These are phyloP conservation scores for Cnidoscolus chayamansa DNA, from an alignment of 441 rosid species.

Conservation along the genomic window DNA sequence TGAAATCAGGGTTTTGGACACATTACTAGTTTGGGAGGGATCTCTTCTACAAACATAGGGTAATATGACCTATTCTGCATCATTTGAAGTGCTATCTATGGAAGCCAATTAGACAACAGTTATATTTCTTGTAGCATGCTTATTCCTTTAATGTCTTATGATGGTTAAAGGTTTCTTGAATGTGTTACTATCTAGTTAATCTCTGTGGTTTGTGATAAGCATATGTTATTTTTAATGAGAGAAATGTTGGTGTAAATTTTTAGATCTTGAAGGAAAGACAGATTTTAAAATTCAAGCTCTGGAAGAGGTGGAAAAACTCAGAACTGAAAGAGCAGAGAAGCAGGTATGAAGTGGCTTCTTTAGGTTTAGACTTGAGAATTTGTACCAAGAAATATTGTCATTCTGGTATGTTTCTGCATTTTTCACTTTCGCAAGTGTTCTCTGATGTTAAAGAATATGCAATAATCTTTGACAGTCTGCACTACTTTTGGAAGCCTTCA, in stretches of 20 bases:
- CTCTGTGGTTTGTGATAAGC: not conserved
- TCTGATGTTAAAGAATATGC: constrained; percentile 11
- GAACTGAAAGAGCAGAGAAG: constrained; percentile 89
- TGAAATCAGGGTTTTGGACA: not conserved
- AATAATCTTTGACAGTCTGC: constrained; percentile 52
- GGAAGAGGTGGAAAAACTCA: constrained; percentile 91
- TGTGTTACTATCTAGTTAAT: not conserved
- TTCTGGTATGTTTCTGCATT: not conserved
- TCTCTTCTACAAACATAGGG: not conserved
- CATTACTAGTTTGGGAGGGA: not conserved
- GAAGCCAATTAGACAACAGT: not conserved
- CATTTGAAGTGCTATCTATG: not conserved
- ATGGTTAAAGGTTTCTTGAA: not conserved
- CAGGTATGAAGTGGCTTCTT: constrained; percentile 50
- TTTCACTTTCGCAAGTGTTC: not conserved
- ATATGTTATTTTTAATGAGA: not conserved
- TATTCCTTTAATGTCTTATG: not conserved
- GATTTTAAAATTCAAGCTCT: constrained; percentile 84
- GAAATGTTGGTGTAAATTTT: constrained; percentile 9
- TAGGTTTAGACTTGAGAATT: not conserved
- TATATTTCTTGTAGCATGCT: not conserved
- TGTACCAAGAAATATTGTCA: too few relatives aligned
- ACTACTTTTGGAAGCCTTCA: constrained; percentile 96
- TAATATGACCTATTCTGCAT: not conserved
- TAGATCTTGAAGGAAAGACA: constrained; percentile 94